A percentile compares a stretch with the other conserved stretches of the same genome.
These are phyloP conservation scores for Vigna unguiculata DNA, from an alignment of 306 rosid species.

Conservation along the genomic window DNA sequence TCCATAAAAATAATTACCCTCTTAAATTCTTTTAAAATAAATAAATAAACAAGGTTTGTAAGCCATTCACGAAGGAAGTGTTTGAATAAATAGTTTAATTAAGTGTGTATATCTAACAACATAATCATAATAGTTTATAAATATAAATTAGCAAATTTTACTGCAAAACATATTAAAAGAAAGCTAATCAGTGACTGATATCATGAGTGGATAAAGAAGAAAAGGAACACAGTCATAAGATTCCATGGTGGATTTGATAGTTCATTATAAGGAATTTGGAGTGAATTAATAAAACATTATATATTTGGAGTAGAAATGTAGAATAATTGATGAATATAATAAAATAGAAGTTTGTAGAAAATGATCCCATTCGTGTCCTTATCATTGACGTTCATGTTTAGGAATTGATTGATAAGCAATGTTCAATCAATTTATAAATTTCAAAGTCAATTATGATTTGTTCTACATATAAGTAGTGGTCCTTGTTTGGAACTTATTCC, in stretches of 20 bases:
- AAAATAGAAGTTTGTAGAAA: not conserved
- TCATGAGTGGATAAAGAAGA: not conserved
- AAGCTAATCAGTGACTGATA: not conserved
- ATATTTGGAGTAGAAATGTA: not conserved
- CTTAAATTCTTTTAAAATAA: too few species aligned
- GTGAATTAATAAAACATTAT: not conserved
- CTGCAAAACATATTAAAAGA: not conserved
- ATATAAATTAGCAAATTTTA: not conserved
- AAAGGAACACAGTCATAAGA: too few species aligned
- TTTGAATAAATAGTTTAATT: not conserved
- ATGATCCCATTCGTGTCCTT: not conserved
- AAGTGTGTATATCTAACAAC: not conserved
- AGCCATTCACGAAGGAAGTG: too few species aligned
- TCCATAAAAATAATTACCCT: too few species aligned
- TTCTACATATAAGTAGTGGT: not conserved
- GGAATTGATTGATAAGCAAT: not conserved
- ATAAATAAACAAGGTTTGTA: too few species aligned
- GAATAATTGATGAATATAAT: conserved; percentile 21
- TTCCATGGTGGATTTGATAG: not conserved
- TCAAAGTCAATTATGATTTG: conserved; percentile 18
- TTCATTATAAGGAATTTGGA: not conserved
- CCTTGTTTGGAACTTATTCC: conserved; percentile 20
- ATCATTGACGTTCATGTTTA: conserved; percentile 9
- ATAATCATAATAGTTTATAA: not conserved
- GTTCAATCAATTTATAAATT: conserved; percentile 15